Conservation (phyloP, 2,329 filamentous ascomycete genomes). For the Colletotrichum sp. region DNA sequence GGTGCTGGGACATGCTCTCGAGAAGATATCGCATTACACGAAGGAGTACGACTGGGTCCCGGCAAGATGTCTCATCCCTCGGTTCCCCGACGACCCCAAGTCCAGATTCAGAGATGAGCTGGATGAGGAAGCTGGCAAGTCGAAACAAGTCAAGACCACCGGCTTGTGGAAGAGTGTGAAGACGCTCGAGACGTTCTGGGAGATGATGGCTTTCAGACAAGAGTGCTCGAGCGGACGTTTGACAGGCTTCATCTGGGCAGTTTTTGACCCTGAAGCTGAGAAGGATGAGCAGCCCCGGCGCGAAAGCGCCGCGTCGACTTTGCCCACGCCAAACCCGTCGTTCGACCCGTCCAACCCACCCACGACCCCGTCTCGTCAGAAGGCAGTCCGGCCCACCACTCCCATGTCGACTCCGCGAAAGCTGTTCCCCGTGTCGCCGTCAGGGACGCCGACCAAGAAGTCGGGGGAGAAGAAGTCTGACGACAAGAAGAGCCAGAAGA, state of each 20-base stretch:
- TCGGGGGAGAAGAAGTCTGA: slow-evolving; percentile 18
- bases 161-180: slow-evolving; percentile 85
- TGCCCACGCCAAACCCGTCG: slow-evolving; percentile 33
- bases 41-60: slow-evolving; percentile 67
- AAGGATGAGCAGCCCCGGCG: neutral
- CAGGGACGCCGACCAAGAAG: slow-evolving; percentile 35
- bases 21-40: slow-evolving; percentile 65
- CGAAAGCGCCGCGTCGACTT: neutral
- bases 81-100: slow-evolving; percentile 95
- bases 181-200: slow-evolving; percentile 93
- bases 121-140: slow-evolving; percentile 77
- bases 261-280: slow-evolving; percentile 66
- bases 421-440: slow-evolving; percentile 28
- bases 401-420: slow-evolving; percentile 38
- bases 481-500: slow-evolving; percentile 47
- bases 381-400: slow-evolving; percentile 27
- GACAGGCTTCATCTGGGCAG: slow-evolving; percentile 94
- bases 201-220: slow-evolving; percentile 95
- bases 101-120: slow-evolving; percentile 87
- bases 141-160: slow-evolving; percentile 55
- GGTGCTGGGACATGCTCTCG: slow-evolving; percentile 76
- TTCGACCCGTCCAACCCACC: slow-evolving; percentile 26
- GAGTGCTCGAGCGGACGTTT: slow-evolving; percentile 92
- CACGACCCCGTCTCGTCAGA: slow-evolving; percentile 37
- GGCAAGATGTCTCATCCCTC: slow-evolving; percentile 83